A percentile compares a stretch with the other conserved stretches of the same genome.
Conservation (phyloP, 495 filamentous ascomycete genomes). For the Lophiostoma macrostomum region DNA sequence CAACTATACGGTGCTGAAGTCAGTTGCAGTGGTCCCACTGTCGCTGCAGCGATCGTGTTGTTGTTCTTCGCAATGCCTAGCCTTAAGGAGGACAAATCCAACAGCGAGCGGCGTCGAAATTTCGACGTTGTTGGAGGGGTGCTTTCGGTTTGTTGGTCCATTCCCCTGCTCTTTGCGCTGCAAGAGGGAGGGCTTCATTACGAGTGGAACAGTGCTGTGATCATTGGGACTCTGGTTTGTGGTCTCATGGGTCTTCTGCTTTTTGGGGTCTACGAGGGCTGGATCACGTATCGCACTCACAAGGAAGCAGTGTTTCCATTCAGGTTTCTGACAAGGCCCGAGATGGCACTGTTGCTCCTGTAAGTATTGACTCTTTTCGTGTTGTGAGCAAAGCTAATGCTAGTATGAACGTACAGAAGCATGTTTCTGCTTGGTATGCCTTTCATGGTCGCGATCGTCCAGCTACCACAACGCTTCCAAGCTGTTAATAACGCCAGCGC, state of each 20-base stretch:
- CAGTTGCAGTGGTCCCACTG: constrained; percentile 20
- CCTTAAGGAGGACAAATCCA: constrained; percentile 10
- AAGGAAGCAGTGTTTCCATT: constrained; percentile 26
- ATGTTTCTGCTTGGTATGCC: constrained; percentile 24
- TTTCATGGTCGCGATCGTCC: constrained; percentile 20
- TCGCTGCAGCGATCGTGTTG: constrained; percentile 12
- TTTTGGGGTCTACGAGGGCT: constrained; percentile 23
- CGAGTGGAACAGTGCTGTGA: constrained; percentile 26
- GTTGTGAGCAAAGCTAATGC: background rate
- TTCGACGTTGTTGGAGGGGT: constrained; percentile 27
- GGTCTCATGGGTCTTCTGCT: constrained; percentile 8
- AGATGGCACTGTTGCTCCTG: constrained; percentile 18
- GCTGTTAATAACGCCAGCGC: constrained; percentile 26
- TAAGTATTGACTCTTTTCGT: constrained; percentile 2
- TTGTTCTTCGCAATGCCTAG: constrained; percentile 23
- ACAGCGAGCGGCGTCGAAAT: constrained; percentile 17
- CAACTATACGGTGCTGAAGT: background rate
- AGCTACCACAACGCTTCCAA: constrained; percentile 34
- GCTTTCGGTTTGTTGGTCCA: constrained; percentile 23
- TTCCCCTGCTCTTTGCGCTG: constrained; percentile 30
- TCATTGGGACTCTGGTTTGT: constrained; percentile 26
- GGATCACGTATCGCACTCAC: constrained; percentile 14
- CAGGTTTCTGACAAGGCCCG: constrained; percentile 20
- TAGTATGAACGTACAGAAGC: constrained; percentile 3
- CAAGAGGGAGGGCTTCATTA: constrained; percentile 27